phyloP scores from a whole-genome alignment of 2,329 filamentous ascomycete species.

The Anisogramma anomala region DNA sequence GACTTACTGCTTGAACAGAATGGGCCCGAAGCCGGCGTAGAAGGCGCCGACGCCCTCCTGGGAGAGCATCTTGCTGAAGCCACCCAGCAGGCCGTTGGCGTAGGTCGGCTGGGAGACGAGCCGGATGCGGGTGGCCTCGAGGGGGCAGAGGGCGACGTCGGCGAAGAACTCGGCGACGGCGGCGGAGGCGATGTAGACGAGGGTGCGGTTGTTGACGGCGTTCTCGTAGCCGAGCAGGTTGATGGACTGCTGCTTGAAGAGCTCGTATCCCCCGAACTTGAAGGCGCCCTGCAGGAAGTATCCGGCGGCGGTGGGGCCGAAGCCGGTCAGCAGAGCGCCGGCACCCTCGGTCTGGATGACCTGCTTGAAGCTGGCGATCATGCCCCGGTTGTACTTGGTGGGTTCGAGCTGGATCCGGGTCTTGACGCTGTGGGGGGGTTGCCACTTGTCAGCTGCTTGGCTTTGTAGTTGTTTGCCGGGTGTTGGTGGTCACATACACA shows the following conservation, averaged over 20 bases:
- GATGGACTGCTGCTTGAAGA: slow-evolving; percentile 91
- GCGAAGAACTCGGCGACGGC: slow-evolving; percentile 57
- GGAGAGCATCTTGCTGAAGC: slow-evolving; percentile 73
- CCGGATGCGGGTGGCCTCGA: slow-evolving; percentile 88
- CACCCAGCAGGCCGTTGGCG: slow-evolving; percentile 65
- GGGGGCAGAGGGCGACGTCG: slow-evolving; percentile 77
- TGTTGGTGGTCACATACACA: too few species aligned
- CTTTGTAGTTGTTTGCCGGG: too few species aligned
- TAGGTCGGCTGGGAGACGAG: slow-evolving; percentile 81
- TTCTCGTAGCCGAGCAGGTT: slow-evolving; percentile 66
- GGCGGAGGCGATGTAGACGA: slow-evolving; percentile 65
- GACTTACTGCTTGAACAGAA: slow-evolving; percentile 67
- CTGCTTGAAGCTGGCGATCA: slow-evolving; percentile 78
- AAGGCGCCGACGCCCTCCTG: slow-evolving; percentile 75
- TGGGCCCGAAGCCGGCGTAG: slow-evolving; percentile 85
- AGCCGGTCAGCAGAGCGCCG: slow-evolving; percentile 74
- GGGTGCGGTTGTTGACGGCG: slow-evolving; percentile 67
- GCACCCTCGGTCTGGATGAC: slow-evolving; percentile 76
- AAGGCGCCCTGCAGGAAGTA: slow-evolving; percentile 92
- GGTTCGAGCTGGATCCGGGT: slow-evolving; percentile 91
- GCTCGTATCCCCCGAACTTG: slow-evolving; percentile 92
- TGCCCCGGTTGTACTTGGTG: slow-evolving; percentile 74
- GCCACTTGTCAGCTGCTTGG: slow-evolving; percentile 1
- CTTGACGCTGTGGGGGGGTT: slow-evolving; percentile 59
- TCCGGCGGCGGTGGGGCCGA: slow-evolving; percentile 74